Percentiles rank a stretch among this genome's conserved stretches.
Conservation (phyloP, 306 rosid genomes). For the Hippophae rhamnoides region DNA sequence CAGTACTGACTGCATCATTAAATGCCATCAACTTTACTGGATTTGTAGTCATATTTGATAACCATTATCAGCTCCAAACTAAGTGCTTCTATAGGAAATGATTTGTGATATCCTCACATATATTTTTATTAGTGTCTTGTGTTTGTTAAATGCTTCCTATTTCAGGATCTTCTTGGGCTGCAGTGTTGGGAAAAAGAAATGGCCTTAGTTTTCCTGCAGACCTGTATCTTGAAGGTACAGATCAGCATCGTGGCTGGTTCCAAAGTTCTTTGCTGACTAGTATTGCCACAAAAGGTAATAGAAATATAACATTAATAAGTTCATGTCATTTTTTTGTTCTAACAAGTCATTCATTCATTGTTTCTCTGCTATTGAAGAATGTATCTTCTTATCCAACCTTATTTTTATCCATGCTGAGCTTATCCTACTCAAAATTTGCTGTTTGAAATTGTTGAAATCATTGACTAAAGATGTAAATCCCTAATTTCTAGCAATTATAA, state of each 20-base stretch:
- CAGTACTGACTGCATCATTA: neutral
- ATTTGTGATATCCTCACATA: conserved; percentile 10
- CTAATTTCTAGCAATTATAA: too few species aligned
- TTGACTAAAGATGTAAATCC: too few species aligned
- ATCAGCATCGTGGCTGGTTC: conserved; percentile 99
- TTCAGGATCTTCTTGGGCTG: conserved; percentile 99
- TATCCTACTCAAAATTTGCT: too few species aligned
- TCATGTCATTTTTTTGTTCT: too few species aligned
- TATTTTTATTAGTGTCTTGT: conserved; percentile 9
- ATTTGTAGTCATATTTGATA: conserved; percentile 1
- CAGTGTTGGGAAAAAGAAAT: conserved; percentile 61
- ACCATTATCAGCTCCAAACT: conserved; percentile 4
- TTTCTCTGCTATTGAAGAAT: too few species aligned
- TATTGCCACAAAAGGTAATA: conserved; percentile 74
- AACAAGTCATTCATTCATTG: too few species aligned
- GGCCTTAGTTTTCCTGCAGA: conserved; percentile 78
- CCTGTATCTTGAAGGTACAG: conserved; percentile 95
- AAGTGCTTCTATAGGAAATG: neutral
- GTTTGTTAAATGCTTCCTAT: conserved; percentile 18
- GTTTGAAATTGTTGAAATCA: too few species aligned
- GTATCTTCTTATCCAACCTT: too few species aligned
- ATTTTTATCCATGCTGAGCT: too few species aligned
- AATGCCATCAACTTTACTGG: conserved; percentile 3
- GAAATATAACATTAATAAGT: too few species aligned
- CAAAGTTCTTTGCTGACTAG: conserved; percentile 95